These are phyloP conservation scores for Detonula confervacea DNA, from an alignment of 352 stramenopile species.

Conservation along the genomic window DNA sequence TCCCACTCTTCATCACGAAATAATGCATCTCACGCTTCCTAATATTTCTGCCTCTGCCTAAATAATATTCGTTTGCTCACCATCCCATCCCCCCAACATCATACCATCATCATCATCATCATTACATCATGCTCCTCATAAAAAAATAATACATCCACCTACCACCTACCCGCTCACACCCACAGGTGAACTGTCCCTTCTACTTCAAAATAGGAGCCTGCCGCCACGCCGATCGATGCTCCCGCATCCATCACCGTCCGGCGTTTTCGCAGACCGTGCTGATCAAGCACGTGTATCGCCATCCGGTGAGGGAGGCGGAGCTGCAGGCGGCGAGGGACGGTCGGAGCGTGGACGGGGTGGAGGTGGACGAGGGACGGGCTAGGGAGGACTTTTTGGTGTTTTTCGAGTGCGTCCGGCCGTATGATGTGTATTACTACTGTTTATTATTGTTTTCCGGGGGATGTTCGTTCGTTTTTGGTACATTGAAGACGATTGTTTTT, in stretches of 20 bases:
- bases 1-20: background rate
- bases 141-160: too few species aligned
- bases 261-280: constrained; percentile 98
- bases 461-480: constrained; percentile 10
- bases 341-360: constrained; percentile 19
- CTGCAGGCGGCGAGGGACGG: constrained; percentile 45
- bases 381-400: constrained; percentile 92
- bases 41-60: too few species aligned
- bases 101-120: too few species aligned
- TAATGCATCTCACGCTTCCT: constrained; percentile 33
- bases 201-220: constrained; percentile 99
- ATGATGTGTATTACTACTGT: too few species aligned
- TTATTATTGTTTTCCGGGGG: too few species aligned
- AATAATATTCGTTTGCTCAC: too few species aligned
- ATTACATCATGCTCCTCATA: too few species aligned
- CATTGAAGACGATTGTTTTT: constrained; percentile 5
- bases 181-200: constrained; percentile 97
- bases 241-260: constrained; percentile 97
- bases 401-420: constrained; percentile 60
- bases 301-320: constrained; percentile 82
- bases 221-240: constrained; percentile 98
- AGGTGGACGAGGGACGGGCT: constrained; percentile 90
- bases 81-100: too few species aligned
- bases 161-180: too few species aligned
- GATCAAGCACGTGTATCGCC: constrained; percentile 98